Conservation (phyloP, 2,329 filamentous ascomycete species). For the Colletotrichum aenigma region DNA sequence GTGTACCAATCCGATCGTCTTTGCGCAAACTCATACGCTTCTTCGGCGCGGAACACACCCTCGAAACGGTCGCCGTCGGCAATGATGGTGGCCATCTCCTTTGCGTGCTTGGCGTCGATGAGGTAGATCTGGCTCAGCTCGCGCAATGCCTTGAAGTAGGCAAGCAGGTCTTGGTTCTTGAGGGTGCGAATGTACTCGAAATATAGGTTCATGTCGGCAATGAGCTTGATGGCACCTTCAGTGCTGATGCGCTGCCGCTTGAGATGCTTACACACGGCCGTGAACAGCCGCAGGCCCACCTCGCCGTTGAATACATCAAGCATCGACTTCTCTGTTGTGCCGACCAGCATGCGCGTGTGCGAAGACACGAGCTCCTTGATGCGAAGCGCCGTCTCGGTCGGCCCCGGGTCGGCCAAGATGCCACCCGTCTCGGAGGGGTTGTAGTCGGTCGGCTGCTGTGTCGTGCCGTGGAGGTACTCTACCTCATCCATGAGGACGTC, state of each 20-base stretch:
- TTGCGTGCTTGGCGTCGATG: conserved; percentile 84
- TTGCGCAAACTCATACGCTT: conserved; percentile 97
- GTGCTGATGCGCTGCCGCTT: conserved; percentile 94
- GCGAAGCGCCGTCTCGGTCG: conserved; percentile 77
- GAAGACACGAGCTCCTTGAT: conserved; percentile 86
- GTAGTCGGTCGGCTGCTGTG: conserved; percentile 86
- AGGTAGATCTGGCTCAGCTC: conserved; percentile 96
- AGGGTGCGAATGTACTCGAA: conserved; percentile 83
- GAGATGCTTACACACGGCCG: conserved; percentile 92
- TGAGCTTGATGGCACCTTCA: conserved; percentile 87
- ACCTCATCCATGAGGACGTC: conserved; percentile 99
- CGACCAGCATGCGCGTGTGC: conserved; percentile 91
- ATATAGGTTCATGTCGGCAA: conserved; percentile 96
- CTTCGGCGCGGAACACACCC: conserved; percentile 92
- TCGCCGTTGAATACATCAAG: conserved; percentile 99
- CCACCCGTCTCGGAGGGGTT: conserved; percentile 64
- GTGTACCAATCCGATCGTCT: conserved; percentile 93
- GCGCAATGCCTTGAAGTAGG: conserved; percentile 89
- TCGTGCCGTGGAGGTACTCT: conserved; percentile 90
- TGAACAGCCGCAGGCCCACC: conserved; percentile 90
- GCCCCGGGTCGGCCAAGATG: conserved; percentile 64
- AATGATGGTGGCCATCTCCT: conserved; percentile 94
- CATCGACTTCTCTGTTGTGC: conserved; percentile 97
- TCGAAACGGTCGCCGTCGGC: conserved; percentile 89
- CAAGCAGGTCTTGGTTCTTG: conserved; percentile 80